Conservation (phyloP, 75 land plant genomes). For the Cupressus sempervirens region DNA sequence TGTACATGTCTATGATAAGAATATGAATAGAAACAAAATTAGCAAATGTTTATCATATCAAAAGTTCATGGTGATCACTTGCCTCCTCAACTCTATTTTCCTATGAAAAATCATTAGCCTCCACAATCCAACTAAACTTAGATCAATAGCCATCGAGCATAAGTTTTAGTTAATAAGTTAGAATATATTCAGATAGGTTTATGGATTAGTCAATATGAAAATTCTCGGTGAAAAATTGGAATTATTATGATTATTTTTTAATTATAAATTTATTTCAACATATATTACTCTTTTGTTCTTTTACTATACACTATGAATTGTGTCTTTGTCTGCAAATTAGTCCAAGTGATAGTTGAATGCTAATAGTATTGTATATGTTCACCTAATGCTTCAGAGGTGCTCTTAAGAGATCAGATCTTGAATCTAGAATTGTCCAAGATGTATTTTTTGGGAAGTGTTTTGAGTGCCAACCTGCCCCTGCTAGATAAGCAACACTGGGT, state of each 20-base stretch:
- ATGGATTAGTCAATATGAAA: neutral
- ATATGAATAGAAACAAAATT: too few relatives aligned
- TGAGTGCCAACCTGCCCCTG: slow-evolving; percentile 96
- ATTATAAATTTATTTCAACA: neutral
- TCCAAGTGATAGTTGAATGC: too few relatives aligned
- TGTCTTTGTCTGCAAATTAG: neutral
- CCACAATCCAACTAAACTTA: too few relatives aligned
- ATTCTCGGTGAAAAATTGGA: neutral
- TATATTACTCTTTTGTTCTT: neutral
- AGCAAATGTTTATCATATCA: too few relatives aligned
- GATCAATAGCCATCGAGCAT: too few relatives aligned
- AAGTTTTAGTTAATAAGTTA: too few relatives aligned
- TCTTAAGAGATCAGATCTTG: slow-evolving; percentile 57
- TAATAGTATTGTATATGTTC: neutral
- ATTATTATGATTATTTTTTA: too few relatives aligned
- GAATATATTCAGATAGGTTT: neutral
- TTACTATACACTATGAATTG: neutral
- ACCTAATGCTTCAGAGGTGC: slow-evolving; percentile 46
- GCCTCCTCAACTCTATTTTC: too few relatives aligned
- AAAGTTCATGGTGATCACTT: too few relatives aligned
- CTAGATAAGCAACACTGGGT: slow-evolving; percentile 94
- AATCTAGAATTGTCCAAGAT: slow-evolving; percentile 81
- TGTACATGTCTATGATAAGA: too few relatives aligned
- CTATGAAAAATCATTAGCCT: too few relatives aligned
- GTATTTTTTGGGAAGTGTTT: slow-evolving; percentile 97